Evolutionary conservation across 2,329 filamentous ascomycete genomes (phyloP).

Genomic region (Colletotrichum liaoningense): DNA sequence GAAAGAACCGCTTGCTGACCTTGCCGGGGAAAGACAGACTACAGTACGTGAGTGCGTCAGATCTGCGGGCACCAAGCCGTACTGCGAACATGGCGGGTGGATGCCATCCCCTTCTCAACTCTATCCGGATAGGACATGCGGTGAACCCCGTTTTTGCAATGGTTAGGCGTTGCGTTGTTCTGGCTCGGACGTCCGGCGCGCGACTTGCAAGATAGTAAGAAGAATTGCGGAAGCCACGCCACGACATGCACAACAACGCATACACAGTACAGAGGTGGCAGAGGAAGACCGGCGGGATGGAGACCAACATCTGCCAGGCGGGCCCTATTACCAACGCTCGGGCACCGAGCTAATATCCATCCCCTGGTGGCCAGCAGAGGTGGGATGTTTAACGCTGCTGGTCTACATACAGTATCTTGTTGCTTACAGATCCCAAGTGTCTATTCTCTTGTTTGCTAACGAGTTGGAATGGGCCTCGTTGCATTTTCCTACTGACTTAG

Average conservation of each 20-base stretch:
- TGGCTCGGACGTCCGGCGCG: constrained; percentile 29
- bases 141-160: background rate
- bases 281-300: background rate
- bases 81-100: background rate
- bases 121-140: background rate
- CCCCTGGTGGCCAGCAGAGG: background rate
- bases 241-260: constrained; percentile 14
- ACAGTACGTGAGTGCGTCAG: background rate
- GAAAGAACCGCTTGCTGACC: background rate
- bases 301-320: constrained; percentile 7
- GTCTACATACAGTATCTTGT: background rate
- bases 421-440: constrained; percentile 21
- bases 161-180: constrained; percentile 9
- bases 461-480: constrained; percentile 15
- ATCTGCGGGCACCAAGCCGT: background rate
- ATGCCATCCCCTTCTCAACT: background rate
- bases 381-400: background rate
- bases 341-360: background rate
- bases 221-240: constrained; percentile 20
- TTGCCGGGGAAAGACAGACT: background rate
- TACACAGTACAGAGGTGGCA: no score
- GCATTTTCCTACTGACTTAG: background rate
- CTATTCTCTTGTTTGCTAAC: constrained; percentile 9
- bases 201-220: constrained; percentile 2
- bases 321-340: constrained; percentile 5